These are phyloP conservation scores for Bodo saltans DNA, from an alignment of 78 protist genomes.

Conservation along the genomic window DNA sequence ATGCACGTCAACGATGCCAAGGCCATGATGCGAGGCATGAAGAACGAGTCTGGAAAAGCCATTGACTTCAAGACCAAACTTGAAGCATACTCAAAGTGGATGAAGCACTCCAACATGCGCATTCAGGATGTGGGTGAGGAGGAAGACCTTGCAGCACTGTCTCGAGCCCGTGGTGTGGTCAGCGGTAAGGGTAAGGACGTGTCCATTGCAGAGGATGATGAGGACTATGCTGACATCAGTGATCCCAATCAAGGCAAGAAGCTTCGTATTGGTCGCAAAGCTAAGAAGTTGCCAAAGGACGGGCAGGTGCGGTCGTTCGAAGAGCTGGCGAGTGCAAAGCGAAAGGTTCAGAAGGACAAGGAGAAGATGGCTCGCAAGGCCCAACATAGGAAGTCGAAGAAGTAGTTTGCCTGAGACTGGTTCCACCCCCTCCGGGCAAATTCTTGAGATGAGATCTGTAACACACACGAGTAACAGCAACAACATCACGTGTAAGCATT, in stretches of 20 bases:
- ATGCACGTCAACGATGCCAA: conserved; percentile 16
- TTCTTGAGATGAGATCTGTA: no score
- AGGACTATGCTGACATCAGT: background rate
- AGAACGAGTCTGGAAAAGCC: background rate
- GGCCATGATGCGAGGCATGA: background rate
- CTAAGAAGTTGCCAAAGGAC: background rate
- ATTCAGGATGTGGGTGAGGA: conserved; percentile 40
- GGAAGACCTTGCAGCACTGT: conserved; percentile 24
- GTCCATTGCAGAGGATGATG: background rate
- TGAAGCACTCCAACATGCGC: background rate
- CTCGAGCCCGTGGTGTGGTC: background rate
- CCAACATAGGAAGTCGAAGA: no score
- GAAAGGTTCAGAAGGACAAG: background rate
- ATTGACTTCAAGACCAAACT: conserved; percentile 13
- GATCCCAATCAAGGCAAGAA: background rate
- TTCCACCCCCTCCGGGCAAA: no score
- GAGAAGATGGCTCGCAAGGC: no score
- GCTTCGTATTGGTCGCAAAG: background rate
- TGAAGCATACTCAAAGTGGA: conserved; percentile 31
- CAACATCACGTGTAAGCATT: no score
- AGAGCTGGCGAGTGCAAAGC: background rate
- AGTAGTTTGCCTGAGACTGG: no score
- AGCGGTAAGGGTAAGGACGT: background rate
- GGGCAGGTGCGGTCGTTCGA: background rate
- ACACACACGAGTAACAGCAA: no score